Evolutionary conservation across 495 filamentous ascomycete genomes (phyloP), one percentile per base, ranked within the genome.

Genomic region (Parmelia sp.): DNA sequence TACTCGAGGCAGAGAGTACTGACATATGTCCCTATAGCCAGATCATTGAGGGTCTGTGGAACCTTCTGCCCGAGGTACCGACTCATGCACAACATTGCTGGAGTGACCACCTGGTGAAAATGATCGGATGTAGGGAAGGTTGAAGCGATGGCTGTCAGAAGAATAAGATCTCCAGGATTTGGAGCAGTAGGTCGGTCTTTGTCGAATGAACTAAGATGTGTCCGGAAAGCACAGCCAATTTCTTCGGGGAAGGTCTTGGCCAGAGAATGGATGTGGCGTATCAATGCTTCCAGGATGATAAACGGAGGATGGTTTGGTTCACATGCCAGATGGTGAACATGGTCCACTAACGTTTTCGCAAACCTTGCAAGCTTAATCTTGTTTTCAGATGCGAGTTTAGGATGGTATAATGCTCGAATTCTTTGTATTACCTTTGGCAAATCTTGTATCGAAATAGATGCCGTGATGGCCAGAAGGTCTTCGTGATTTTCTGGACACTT

Each of bases 101-200:
- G 94, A 7, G 94, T 97, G 57, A 89, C 86, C 21, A 97, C 88
- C 62, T 91, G 88, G 68, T 97, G 94, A 74, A 97, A 97, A 73
- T 96, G 91, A 75, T 99, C 94, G 0, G 90, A 96, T 0, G 95
- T 96, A 8, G 95, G 91, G 73, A 95, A 99, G 64, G 93, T 89
- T 11, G 86, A 84, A 36, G 84, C 84, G 67, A 97, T 83, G 0
- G 91, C 91, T 1, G 90, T 92, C 45, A 99, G 76, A 33, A 96
- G 73, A 14, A 92, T 73, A 29, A 97, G 79, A 71, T 97, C 92
- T 5, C 90, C 89, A 14, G 87, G 80, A 3, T 79, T 84, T 15
- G 88, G 84, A 23, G 77, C 78, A 56, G 86, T 77, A 9, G 86
- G 82, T 58, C 84, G 83, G 35, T 79, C 72, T 63, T 81, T 74